These are phyloP conservation scores for Symbiodinium pilosum DNA, from an alignment of 73 alveolate genomes.

Conservation along the genomic window DNA sequence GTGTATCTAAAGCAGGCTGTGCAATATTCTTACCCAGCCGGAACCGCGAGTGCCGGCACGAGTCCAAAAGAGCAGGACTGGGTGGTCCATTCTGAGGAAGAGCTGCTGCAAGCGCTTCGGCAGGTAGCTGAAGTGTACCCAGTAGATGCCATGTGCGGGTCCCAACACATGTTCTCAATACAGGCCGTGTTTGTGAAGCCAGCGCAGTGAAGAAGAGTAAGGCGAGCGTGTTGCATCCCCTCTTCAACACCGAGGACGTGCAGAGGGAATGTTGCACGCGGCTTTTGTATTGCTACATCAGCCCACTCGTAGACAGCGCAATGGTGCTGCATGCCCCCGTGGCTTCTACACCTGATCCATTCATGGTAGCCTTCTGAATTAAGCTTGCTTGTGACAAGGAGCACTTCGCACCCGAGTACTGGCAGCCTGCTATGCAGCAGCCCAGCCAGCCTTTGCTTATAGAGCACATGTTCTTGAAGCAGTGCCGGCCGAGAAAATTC, in stretches of 20 bases:
- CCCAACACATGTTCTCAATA: background rate
- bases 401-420: conserved; percentile 63
- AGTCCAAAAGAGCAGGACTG: background rate
- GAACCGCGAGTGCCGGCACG: background rate
- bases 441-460: background rate
- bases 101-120: background rate
- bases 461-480: too few relatives aligned
- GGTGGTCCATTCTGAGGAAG: conserved; percentile 4
- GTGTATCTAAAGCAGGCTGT: background rate
- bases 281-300: too few relatives aligned
- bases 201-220: background rate
- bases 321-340: too few relatives aligned
- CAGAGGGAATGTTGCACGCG: too few relatives aligned
- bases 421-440: conserved; percentile 31
- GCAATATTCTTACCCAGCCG: background rate
- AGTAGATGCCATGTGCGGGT: background rate
- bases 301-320: too few relatives aligned
- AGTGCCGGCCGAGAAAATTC: too few relatives aligned
- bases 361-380: too few relatives aligned
- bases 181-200: background rate
- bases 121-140: background rate
- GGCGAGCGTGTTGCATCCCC: conserved; percentile 62
- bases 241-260: conserved; percentile 85
- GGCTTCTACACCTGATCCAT: too few relatives aligned
- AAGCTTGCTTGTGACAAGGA: too few relatives aligned